phyloP scores from a whole-genome alignment of 305 asterid genomes.

The Salvia sclarea region DNA sequence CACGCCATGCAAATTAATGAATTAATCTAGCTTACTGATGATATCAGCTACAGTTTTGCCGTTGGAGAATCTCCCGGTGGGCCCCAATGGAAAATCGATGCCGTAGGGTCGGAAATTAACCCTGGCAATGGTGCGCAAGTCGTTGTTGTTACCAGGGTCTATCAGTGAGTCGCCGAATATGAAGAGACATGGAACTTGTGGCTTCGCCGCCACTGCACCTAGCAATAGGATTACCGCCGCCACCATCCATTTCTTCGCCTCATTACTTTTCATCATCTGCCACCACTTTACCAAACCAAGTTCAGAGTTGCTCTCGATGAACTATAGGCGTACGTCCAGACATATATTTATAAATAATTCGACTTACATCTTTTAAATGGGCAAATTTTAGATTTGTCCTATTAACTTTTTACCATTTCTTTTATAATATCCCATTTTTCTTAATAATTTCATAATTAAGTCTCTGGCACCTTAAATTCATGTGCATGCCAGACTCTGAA shows the following conservation, averaged over 20 bases:
- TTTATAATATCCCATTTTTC: too few species aligned
- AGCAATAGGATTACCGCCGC: slow-evolving; percentile 19
- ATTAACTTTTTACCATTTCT: too few species aligned
- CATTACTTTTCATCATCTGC: not conserved
- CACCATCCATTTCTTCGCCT: slow-evolving; percentile 34
- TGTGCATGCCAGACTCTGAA: too few species aligned
- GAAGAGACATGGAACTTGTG: slow-evolving; percentile 79
- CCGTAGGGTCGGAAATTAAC: slow-evolving; percentile 80
- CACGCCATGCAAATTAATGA: not conserved
- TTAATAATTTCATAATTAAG: too few species aligned
- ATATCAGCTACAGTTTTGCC: slow-evolving; percentile 68
- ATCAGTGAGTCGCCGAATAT: slow-evolving; percentile 79
- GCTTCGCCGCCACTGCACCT: slow-evolving; percentile 43
- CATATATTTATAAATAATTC: too few species aligned
- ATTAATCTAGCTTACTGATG: slow-evolving; percentile 38
- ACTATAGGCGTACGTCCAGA: too few species aligned
- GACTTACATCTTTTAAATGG: too few species aligned
- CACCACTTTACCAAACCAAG: not conserved
- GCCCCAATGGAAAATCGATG: slow-evolving; percentile 62
- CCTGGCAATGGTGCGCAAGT: slow-evolving; percentile 55
- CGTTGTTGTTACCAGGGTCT: slow-evolving; percentile 75
- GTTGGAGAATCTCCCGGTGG: slow-evolving; percentile 71
- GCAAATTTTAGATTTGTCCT: too few species aligned
- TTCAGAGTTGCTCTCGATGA: too few species aligned
- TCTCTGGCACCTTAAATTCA: too few species aligned